Evolutionary conservation across 2,329 filamentous ascomycete species (phyloP), one percentile per base, ranked within the genome.

Genomic region (Colletotrichum sp.): DNA sequence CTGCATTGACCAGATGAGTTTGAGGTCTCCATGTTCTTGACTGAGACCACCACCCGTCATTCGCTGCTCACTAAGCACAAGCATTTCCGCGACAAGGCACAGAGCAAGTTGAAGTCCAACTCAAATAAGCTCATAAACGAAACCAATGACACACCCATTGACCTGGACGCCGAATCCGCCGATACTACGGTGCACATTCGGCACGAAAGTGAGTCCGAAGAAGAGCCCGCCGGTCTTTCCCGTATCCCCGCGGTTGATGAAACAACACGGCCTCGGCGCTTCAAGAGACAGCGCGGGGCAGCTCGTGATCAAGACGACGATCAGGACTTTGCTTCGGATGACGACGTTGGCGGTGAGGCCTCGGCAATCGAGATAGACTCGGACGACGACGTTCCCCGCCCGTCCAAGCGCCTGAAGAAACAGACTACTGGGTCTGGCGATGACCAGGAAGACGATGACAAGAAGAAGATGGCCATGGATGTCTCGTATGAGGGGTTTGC

Each of bases 401-500:
- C 88, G 30, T 79, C 84, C 36, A 91, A 90, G 83, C 87, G 87
- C 71, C 84, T 83, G 43, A 82, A 83, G 79, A 86, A 83, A 81
- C 86, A 86, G 48, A 81, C 80, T 61, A 81, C 79, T 39, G 75
- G 76, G 36, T 80, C 71, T 39, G 78, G 70, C 10, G 82, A 81
- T 62, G 81, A 81, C 28, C 85, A 82, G 22, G 82, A 82, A 22
- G 83, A 83, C 12, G 92, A 94, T 73, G 94, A 98, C 81, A 97
- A 98, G 86, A 98, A 99, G 88, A 98, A 98, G 84, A 86, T 98
- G 79, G 91, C 91, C 25, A 91, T 98, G 87, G 93, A 94, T 77
- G 97, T 96, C 30, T 93, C 93, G 16, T 99, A 98, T 85, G 96
- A 98, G 81, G 96, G 97, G 10, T 98, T 98, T 85, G 95, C 94